Evolutionary conservation across 371 early-diverging fungal species (phyloP).

Genomic region (Coemansia sp.): DNA sequence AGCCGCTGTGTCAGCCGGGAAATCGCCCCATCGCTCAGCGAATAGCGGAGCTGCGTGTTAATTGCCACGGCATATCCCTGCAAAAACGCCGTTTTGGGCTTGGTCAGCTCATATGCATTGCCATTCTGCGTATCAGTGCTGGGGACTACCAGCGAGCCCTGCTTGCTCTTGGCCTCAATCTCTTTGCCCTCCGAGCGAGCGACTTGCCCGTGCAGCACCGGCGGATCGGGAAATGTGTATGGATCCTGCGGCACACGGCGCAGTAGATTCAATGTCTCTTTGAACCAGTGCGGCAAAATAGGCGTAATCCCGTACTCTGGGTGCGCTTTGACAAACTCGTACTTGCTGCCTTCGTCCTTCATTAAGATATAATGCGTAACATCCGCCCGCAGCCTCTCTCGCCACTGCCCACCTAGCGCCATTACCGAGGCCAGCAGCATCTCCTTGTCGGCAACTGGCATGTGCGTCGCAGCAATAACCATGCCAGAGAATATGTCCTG

Average conservation of each 20-base stretch:
- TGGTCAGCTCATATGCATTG: conserved; percentile 48
- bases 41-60: conserved; percentile 23
- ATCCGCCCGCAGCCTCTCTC: conserved; percentile 49
- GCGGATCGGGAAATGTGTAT: conserved; percentile 58
- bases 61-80: conserved; percentile 49
- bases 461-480: conserved; percentile 49
- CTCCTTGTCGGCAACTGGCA: conserved; percentile 52
- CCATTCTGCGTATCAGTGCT: conserved; percentile 19
- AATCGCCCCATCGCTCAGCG: conserved; percentile 35
- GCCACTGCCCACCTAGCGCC: conserved; percentile 52
- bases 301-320: conserved; percentile 56
- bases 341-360: conserved; percentile 50
- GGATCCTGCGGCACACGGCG: conserved; percentile 55
- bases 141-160: conserved; percentile 21
- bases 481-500: conserved; percentile 51
- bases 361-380: conserved; percentile 56
- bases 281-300: conserved; percentile 78
- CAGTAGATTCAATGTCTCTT: conserved; percentile 65
- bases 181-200: background rate
- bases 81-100: conserved; percentile 32
- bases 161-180: background rate
- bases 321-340: conserved; percentile 54
- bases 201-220: conserved; percentile 42
- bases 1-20: conserved; percentile 51
- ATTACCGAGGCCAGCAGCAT: conserved; percentile 50